Conservation (phyloP, 2,329 filamentous ascomycete genomes). For the Nigrograna mackinnonii region DNA sequence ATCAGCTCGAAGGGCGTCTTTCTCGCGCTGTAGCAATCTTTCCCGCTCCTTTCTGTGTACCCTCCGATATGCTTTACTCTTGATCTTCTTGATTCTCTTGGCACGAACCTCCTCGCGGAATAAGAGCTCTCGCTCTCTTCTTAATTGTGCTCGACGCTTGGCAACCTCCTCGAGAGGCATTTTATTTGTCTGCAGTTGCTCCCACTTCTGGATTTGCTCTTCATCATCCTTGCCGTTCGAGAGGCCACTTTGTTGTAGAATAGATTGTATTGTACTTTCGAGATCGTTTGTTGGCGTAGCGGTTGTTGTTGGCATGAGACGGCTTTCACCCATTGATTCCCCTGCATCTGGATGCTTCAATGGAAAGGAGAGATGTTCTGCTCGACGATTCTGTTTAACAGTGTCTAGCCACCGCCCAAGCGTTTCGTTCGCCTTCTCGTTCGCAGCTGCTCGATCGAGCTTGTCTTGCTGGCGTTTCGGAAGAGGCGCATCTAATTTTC, state of each 20-base stretch:
- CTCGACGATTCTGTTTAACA: conserved; percentile 88
- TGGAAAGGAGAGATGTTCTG: conserved; percentile 89
- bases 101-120: conserved; percentile 87
- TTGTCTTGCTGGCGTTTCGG: conserved; percentile 85
- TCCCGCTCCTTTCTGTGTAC: conserved; percentile 83
- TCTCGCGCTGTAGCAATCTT: conserved; percentile 60
- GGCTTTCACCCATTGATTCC: conserved; percentile 63
- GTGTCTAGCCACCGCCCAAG: conserved; percentile 92
- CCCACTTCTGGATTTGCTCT: conserved; percentile 68
- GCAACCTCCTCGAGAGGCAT: conserved; percentile 74
- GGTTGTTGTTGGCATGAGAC: conserved; percentile 61
- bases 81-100: conserved; percentile 98
- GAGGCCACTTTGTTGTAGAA: conserved; percentile 87
- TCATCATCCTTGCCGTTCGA: conserved; percentile 63
- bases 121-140: conserved; percentile 79
- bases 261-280: conserved; percentile 82
- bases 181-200: conserved; percentile 71
- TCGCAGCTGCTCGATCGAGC: conserved; percentile 79
- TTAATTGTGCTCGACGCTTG: conserved; percentile 72
- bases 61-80: conserved; percentile 91
- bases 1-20: conserved; percentile 60
- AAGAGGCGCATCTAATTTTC: conserved; percentile 81
- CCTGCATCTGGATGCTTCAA: conserved; percentile 72
- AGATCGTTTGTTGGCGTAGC: conserved; percentile 76
- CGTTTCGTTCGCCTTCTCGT: conserved; percentile 89